Evolutionary conservation across 148 eudicot genomes (phyloP).

Genomic region (Salicornia ramosissima): DNA sequence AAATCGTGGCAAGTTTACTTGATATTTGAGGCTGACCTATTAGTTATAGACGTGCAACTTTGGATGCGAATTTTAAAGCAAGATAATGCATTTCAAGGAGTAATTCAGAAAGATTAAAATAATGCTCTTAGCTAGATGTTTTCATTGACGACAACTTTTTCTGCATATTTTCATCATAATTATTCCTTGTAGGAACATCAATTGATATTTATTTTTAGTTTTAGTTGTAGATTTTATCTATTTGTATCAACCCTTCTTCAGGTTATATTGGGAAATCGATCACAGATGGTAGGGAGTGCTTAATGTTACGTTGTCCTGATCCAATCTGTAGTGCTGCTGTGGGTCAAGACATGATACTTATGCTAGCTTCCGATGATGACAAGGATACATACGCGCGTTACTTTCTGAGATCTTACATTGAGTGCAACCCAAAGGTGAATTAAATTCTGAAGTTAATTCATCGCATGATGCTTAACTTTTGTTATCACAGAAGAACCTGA

Average conservation of each 20-base stretch:
- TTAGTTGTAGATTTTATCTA: not conserved
- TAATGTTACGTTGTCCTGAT: conserved; percentile 16
- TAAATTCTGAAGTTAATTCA: too few species aligned
- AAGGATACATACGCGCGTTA: not conserved
- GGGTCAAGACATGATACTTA: conserved; percentile 2
- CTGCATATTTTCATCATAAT: not conserved
- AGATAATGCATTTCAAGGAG: not conserved
- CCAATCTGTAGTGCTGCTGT: conserved; percentile 7
- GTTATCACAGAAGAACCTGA: not conserved
- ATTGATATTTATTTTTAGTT: not conserved
- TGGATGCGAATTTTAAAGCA: not conserved
- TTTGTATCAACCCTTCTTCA: not conserved
- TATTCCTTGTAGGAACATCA: not conserved
- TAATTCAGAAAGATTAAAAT: not conserved
- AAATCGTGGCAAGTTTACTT: not conserved
- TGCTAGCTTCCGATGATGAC: conserved; percentile 17
- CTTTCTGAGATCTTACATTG: conserved; percentile 12
- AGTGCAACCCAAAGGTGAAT: conserved; percentile 4
- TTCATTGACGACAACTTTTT: not conserved
- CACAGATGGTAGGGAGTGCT: not conserved
- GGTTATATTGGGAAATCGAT: conserved; percentile 10
- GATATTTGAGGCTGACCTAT: not conserved
- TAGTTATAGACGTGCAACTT: not conserved
- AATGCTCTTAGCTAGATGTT: not conserved
- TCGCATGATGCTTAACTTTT: not conserved